Evolutionary conservation across 73 alveolate species (phyloP).

Genomic region (Urostyla sp.): DNA sequence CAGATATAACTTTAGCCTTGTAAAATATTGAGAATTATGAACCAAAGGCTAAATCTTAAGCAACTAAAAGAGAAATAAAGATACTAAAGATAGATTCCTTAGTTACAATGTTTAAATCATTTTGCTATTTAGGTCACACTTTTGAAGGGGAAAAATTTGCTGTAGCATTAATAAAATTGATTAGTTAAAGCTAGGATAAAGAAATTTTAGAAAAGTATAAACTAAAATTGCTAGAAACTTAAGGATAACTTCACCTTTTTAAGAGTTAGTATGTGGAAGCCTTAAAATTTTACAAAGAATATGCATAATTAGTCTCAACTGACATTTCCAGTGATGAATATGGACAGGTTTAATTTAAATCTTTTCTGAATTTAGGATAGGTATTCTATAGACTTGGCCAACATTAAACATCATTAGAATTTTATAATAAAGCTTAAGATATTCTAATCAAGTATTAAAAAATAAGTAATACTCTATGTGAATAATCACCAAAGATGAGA

Average conservation of each 20-base stretch:
- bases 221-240: background rate
- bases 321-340: too few species aligned
- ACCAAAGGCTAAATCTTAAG: background rate
- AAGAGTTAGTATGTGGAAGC: background rate
- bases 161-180: background rate
- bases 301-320: background rate
- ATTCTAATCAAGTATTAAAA: too few species aligned
- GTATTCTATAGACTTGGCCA: background rate
- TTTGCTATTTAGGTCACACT: background rate
- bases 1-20: background rate
- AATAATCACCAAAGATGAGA: too few species aligned
- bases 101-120: background rate
- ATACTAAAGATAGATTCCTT: background rate
- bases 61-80: background rate
- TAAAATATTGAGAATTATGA: background rate
- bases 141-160: background rate
- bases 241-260: background rate
- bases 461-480: too few species aligned
- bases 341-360: background rate
- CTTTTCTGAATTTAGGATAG: background rate
- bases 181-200: too few species aligned
- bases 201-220: background rate
- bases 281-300: background rate
- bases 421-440: conserved; percentile 15
- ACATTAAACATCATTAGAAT: background rate